Conservation (phyloP, 2,329 filamentous ascomycete species). For the Albophoma yamanashiensis region DNA sequence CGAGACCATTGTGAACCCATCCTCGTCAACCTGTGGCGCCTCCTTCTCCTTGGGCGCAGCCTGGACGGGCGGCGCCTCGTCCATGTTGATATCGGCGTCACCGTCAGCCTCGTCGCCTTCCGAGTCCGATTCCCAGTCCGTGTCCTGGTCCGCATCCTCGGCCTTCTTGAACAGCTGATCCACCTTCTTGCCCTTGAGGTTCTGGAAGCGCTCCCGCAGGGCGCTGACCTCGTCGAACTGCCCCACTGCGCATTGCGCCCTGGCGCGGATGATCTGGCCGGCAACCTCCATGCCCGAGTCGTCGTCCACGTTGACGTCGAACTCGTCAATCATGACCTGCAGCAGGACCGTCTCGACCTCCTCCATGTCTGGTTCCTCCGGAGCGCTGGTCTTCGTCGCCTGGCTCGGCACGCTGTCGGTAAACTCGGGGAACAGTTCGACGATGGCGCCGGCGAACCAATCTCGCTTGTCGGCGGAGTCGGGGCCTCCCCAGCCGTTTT, state of each 20-base stretch:
- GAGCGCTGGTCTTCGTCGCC: slow-evolving; percentile 13
- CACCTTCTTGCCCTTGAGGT: slow-evolving; percentile 48
- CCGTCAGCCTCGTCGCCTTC: slow-evolving; percentile 48
- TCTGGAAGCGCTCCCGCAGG: slow-evolving; percentile 53
- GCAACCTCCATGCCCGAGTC: slow-evolving; percentile 71
- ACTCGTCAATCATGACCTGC: slow-evolving; percentile 92
- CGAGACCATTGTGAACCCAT: slow-evolving; percentile 69
- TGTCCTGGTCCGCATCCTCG: slow-evolving; percentile 45
- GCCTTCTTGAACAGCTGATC: slow-evolving; percentile 43
- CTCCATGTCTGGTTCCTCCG: slow-evolving; percentile 53
- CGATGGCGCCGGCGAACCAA: slow-evolving; percentile 86
- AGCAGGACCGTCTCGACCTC: slow-evolving; percentile 79
- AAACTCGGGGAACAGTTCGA: slow-evolving; percentile 69
- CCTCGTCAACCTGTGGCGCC: slow-evolving; percentile 65
- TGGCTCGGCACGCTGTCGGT: slow-evolving; percentile 21
- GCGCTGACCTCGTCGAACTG: slow-evolving; percentile 54
- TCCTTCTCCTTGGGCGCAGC: slow-evolving; percentile 48
- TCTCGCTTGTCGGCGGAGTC: slow-evolving; percentile 81
- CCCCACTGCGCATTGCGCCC: slow-evolving; percentile 53
- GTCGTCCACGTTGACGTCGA: slow-evolving; percentile 86
- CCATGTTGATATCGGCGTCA: slow-evolving; percentile 54
- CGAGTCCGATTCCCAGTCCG: slow-evolving; percentile 50
- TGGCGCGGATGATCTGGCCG: slow-evolving; percentile 57
- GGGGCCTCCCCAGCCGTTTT: slow-evolving; percentile 80
- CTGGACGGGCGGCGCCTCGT: slow-evolving; percentile 54